Conservation (phyloP, 371 early-diverging fungal genomes). For the Mucor indicus region DNA sequence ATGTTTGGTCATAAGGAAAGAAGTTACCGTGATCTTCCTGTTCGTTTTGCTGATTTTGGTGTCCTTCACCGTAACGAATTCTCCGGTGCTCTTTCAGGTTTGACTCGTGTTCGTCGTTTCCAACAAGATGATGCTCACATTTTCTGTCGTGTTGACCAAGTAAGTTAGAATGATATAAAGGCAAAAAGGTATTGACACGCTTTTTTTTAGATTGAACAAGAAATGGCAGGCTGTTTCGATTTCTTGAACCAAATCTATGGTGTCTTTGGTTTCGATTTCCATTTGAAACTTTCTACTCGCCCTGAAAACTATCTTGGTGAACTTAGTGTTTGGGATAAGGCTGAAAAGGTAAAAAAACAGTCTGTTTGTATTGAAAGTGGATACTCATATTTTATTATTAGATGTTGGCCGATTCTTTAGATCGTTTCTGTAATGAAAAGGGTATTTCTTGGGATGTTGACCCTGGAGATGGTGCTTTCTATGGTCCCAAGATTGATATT, state of each 20-base stretch:
- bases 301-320: slow-evolving; percentile 98
- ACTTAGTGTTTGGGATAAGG: slow-evolving; percentile 92
- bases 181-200: not conserved
- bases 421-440: slow-evolving; percentile 56
- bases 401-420: slow-evolving; percentile 78
- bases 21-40: slow-evolving; percentile 95
- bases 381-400: slow-evolving; percentile 1
- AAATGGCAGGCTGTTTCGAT: slow-evolving; percentile 78
- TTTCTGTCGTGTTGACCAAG: slow-evolving; percentile 91
- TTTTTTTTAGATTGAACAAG: slow-evolving; percentile 51
- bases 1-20: slow-evolving; percentile 94
- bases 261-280: slow-evolving; percentile 92
- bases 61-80: slow-evolving; percentile 99
- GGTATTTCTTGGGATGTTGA: slow-evolving; percentile 85
- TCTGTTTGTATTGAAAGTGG: not conserved
- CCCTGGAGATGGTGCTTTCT: slow-evolving; percentile 99
- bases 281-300: slow-evolving; percentile 93
- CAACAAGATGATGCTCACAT: slow-evolving; percentile 99
- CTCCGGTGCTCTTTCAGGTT: slow-evolving; percentile 95
- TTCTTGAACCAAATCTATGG: slow-evolving; percentile 85
- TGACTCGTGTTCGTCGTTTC: slow-evolving; percentile 99
- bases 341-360: slow-evolving; percentile 67
- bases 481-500: slow-evolving; percentile 99
- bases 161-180: slow-evolving; percentile 23
- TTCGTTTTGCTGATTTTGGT: slow-evolving; percentile 99